Evolutionary conservation across 208 protist species (phyloP), one percentile per base, ranked within the genome.

Genomic region (Phytomonas francai): DNA sequence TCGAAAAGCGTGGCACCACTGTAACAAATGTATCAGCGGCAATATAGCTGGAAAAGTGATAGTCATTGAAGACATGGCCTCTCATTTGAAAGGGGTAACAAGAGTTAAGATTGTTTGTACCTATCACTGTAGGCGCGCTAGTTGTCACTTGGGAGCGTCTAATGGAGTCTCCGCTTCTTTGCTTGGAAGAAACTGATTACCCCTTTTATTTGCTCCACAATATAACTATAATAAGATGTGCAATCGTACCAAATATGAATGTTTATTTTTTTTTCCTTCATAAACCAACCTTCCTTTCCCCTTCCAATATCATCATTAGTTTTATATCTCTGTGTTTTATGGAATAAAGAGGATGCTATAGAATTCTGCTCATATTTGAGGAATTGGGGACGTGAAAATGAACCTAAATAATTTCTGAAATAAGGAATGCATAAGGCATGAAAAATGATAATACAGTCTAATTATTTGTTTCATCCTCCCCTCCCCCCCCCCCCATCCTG

Each of bases 41-140:
- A 54, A 82, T 76, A 62, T 91, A 96, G 31, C 81, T 78, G 12
- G 87, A 85, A 75, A 92, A 83, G 79, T 96, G 87, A 60, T 89
- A 89, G 56, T 77, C 75, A 49, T 77, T 91, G 73, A 95, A 95
- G 67, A 69, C 68, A 54, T 72, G 54, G 32, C 77, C 73, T 51
- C 22, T 54, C 59, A 62, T 22, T 25, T 54, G 45, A 54, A 54
- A 54, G 19, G 19, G 39, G 8, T 45, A 12, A 54, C 19, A 9
- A 54, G 45, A 19, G 19, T 54, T 54, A 19, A 25, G 45, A 54
- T 19, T 25, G 19, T 19, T 25, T 54, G 19, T 19, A 54, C 45
- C 45, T 19, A 54, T 54, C 45, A 25, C 19, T 19, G 45, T 25
- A 54, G 22, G 45, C 8, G 45, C 19, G 25, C 45, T 54, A 16